phyloP scores from a whole-genome alignment of 345 rosid species.

The Heritiera fomes region DNA sequence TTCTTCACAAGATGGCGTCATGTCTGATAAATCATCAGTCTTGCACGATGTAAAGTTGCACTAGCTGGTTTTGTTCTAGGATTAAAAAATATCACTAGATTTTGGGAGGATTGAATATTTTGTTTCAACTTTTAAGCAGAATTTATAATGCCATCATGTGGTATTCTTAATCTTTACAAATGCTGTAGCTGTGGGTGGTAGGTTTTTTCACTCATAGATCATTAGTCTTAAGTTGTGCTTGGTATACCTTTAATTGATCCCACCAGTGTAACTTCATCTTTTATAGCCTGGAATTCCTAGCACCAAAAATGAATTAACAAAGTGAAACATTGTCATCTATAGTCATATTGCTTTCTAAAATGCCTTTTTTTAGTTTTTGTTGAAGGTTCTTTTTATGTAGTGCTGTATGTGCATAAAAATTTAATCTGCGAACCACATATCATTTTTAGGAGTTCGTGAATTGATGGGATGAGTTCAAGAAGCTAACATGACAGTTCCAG shows the following conservation, averaged over 20 bases:
- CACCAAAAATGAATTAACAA: background rate
- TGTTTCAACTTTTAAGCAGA: constrained; percentile 9
- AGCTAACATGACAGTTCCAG: background rate
- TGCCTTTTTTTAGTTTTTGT: background rate
- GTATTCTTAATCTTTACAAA: background rate
- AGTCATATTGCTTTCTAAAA: background rate
- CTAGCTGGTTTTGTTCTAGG: background rate
- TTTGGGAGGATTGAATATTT: background rate
- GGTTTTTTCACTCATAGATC: background rate
- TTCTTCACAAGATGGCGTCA: background rate
- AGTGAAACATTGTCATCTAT: background rate
- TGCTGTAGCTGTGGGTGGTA: background rate
- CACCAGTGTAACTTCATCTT: background rate
- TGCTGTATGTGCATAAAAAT: background rate
- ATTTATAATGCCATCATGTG: background rate
- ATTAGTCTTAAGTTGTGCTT: background rate
- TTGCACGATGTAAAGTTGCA: background rate
- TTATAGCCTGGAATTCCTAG: background rate
- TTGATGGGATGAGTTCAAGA: background rate
- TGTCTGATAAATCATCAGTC: constrained; percentile 15
- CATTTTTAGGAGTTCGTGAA: background rate
- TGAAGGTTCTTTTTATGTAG: background rate
- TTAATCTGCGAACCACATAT: background rate
- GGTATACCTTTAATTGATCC: background rate
- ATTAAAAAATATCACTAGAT: constrained; percentile 2